Base-by-base conservation (phyloP, 768 basidiomycete species). In the Pleurotus tuber-regium region DNA sequence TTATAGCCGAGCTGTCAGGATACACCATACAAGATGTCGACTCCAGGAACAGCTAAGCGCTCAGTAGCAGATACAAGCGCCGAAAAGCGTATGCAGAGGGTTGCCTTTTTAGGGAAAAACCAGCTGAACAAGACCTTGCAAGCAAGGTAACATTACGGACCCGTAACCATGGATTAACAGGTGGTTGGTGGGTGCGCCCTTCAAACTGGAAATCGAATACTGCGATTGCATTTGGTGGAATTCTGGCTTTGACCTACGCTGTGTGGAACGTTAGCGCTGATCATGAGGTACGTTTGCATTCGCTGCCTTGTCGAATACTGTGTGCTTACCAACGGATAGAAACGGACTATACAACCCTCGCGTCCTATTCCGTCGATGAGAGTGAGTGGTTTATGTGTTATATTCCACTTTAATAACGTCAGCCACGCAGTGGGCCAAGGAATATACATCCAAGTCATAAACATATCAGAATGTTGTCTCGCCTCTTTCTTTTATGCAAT, bases 181-280 rank as follows among this genome's bases (percentile, higher is more conserved):
- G 94, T 72, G 94, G 94, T 61, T 98, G 94, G 94, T 98, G 94
- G 94, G 82, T 84, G 29, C 82, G 91, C 16, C 94, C 94, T 5
- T 73, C 82, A 19, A 96, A 94, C 72, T 97, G 94, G 94, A 83
- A 81, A 52, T 67, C 82, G 23, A 95, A 94, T 73, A 96, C 94
- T 2, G 80, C 80, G 1, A 79, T 96, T 46, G 77, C 80, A 14
- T 78, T 82, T 54, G 72, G 76, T 50, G 90, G 90, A 2, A 86
- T 95, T 51, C 69, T 81, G 33, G 75, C 80, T 2, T 69, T 84
- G 4, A 82, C 83, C 5, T 92, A 84, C 55, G 72, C 62, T 2
- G 67, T 86, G 9, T 94, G 86, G 85, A 76, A 69, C 26, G 66
- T 87, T 53, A 91, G 88, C 57, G 90, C 91, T 11, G 80, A 80